These are phyloP conservation scores for Chlorella sorokiniana DNA, from an alignment of 139 green algal species.

Conservation along the genomic window DNA sequence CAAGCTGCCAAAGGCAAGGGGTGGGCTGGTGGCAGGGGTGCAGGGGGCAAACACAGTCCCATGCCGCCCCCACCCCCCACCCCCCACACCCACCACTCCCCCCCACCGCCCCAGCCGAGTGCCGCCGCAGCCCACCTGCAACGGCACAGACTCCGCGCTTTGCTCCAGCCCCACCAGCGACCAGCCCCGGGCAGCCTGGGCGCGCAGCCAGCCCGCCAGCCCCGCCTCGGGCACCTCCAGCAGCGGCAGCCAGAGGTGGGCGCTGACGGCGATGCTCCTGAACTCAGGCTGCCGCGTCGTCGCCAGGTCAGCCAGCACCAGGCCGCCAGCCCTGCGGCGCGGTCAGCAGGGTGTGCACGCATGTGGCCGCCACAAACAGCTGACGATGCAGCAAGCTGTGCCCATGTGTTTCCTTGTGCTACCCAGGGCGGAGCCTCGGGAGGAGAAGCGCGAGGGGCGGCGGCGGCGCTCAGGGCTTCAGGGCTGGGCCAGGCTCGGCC, in stretches of 20 bases:
- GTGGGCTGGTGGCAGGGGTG: too few species aligned
- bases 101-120: neutral
- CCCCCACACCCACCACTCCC: too few species aligned
- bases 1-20: too few species aligned
- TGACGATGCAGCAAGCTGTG: neutral
- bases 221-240: constrained; percentile 67
- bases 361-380: neutral
- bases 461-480: too few species aligned
- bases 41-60: too few species aligned
- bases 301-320: constrained; percentile 80
- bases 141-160: constrained; percentile 68
- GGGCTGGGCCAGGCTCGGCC: too few species aligned
- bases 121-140: constrained; percentile 19
- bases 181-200: constrained; percentile 68
- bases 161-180: constrained; percentile 89
- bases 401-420: too few species aligned
- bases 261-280: constrained; percentile 80
- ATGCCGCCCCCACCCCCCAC: too few species aligned
- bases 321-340: constrained; percentile 60
- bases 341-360: too few species aligned
- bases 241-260: constrained; percentile 88
- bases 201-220: constrained; percentile 73
- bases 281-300: constrained; percentile 70
- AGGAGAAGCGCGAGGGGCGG: too few species aligned
- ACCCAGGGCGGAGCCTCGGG: too few species aligned